Conservation (phyloP, 1,284 basidiomycete genomes). For the Irpex lacteus region DNA sequence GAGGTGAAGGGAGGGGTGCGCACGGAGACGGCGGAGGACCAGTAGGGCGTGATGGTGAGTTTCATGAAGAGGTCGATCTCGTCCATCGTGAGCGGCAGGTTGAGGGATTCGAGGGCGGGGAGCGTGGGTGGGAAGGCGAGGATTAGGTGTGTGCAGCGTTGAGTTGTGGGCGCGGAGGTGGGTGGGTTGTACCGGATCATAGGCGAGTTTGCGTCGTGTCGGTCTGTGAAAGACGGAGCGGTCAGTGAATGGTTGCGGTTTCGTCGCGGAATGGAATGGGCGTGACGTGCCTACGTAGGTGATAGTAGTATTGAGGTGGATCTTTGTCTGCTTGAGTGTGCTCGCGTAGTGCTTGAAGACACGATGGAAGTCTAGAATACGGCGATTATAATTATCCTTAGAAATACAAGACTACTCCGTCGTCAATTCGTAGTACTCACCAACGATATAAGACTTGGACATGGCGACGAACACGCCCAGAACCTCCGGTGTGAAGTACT, state of each 20-base stretch:
- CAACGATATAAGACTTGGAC: not conserved
- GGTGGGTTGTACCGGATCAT: not conserved
- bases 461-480: not conserved
- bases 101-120: not conserved
- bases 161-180: not conserved
- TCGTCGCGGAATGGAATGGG: too few species aligned
- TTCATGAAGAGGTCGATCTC: not conserved
- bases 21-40: not conserved
- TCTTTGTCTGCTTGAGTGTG: not conserved
- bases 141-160: not conserved
- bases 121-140: conserved; percentile 4
- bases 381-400: not conserved
- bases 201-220: not conserved
- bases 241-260: not conserved
- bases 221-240: not conserved
- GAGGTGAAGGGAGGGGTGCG: not conserved
- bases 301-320: conserved; percentile 1
- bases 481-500: conserved; percentile 5
- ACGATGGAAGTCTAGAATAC: conserved; percentile 1
- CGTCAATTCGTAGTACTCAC: not conserved
- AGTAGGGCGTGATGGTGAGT: conserved; percentile 2
- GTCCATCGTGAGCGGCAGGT: not conserved
- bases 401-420: not conserved
- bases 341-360: conserved; percentile 1
- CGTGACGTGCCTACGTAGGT: not conserved